phyloP scores from a whole-genome alignment of 176 grass and related monocot genomes.

The Cenchrus fungigraminus region DNA sequence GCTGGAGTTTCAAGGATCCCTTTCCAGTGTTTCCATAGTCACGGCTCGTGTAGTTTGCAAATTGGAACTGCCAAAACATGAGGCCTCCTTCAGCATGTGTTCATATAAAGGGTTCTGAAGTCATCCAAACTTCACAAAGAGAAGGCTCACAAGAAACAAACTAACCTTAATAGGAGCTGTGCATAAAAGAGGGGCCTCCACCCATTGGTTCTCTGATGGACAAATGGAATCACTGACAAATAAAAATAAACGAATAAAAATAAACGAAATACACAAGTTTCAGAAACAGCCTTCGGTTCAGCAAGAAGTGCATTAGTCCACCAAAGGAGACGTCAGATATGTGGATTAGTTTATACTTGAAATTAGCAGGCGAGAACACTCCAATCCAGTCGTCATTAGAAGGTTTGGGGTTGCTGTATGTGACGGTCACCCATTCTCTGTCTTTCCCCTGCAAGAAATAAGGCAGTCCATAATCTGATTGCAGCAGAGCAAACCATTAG shows the following conservation, averaged over 20 bases:
- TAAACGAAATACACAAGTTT: slow-evolving; percentile 3
- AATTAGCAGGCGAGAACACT: slow-evolving; percentile 93
- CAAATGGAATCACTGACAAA: slow-evolving; percentile 70
- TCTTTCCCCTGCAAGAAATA: slow-evolving; percentile 57
- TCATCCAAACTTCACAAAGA: background rate
- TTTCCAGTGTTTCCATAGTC: slow-evolving; percentile 67
- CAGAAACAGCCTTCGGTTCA: slow-evolving; percentile 12
- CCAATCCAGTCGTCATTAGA: slow-evolving; percentile 89
- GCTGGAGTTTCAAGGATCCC: slow-evolving; percentile 77
- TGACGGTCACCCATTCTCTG: slow-evolving; percentile 80
- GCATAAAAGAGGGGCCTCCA: slow-evolving; percentile 74
- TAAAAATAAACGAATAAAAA: slow-evolving; percentile 19
- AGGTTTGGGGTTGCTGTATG: slow-evolving; percentile 61
- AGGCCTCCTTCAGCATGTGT: slow-evolving; percentile 22
- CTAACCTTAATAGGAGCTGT: slow-evolving; percentile 91
- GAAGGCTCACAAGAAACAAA: background rate
- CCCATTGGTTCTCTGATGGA: slow-evolving; percentile 60
- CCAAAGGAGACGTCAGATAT: background rate
- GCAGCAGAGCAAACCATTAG: background rate
- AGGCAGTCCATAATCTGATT: slow-evolving; percentile 3
- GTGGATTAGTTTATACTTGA: slow-evolving; percentile 62
- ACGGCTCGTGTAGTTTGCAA: slow-evolving; percentile 65
- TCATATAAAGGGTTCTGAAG: slow-evolving; percentile 3
- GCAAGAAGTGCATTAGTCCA: background rate
- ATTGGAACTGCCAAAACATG: slow-evolving; percentile 70